Evolutionary conservation across 148 eudicot genomes (phyloP), one percentile per base, ranked within the genome.

Genomic region (Amaranthus palmeri): DNA sequence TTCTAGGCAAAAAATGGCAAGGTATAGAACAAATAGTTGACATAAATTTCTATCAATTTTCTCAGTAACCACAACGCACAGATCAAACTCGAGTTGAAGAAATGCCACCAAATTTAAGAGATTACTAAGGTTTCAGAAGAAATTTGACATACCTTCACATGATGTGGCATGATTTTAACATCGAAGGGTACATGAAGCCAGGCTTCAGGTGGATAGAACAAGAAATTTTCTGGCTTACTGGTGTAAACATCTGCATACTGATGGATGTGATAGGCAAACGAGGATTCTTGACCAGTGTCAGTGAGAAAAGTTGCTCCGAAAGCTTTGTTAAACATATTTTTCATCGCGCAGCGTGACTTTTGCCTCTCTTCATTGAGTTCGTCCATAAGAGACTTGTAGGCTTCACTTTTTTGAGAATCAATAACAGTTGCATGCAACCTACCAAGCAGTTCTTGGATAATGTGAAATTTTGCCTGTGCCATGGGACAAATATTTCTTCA

Each of bases 91-190:
- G 50, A 25, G 47, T 68, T 68, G 43, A 0, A 18, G 25, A 50
- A n/a, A 59, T 56, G 18, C 15, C 41, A 54, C 6, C 45, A 42
- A 7, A 40, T 3, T 42, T 4, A 62, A 70, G 55, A 9, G 14
- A 57, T 25, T 48, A 61, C 50, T 63, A 6, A 53, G 62, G 40
- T 12, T 43, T 2, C 8, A 18, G 10, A 3, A 41, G 7, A 48
- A 72, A 36, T 65, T 44, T 51, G 69, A 72, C 68, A 41, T 83
- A 95, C 99, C 98, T 95, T 95, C 51, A 95, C 81, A 73, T 95
- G 99, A 75, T 95, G 99, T 51, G 97, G 99, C 99, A 95, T 91
- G 86, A 95, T 91, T 78, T 95, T 95, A 76, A 95, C 79, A 72
- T 95, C 97, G 61, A 54, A 91, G 4, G 99, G 99, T 47, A 81